Evolutionary conservation across 1,284 basidiomycete genomes (phyloP).

Genomic region (Trichosporon coremiiforme): DNA sequence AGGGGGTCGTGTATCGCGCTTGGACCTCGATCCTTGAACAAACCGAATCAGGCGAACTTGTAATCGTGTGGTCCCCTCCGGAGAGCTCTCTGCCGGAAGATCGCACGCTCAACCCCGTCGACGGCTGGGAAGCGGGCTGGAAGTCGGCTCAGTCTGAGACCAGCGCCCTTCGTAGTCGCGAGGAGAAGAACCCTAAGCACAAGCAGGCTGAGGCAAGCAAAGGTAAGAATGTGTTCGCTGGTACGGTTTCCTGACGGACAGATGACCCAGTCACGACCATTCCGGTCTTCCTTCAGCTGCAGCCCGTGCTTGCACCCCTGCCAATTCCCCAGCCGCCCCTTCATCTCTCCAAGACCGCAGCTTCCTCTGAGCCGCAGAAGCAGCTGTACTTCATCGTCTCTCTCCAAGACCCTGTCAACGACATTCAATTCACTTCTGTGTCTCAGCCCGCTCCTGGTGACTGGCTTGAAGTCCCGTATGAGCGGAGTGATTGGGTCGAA

Average conservation of each 20-base stretch:
- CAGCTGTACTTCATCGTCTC: constrained; percentile 84
- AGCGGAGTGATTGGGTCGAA: constrained; percentile 88
- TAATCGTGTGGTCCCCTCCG: constrained; percentile 75
- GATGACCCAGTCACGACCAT: constrained; percentile 77
- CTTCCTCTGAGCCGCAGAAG: constrained; percentile 43
- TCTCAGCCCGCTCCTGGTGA: constrained; percentile 76
- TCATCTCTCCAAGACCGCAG: constrained; percentile 29
- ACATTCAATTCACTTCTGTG: constrained; percentile 71
- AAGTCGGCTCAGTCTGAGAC: constrained; percentile 67
- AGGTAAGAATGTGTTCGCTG: too few relatives aligned
- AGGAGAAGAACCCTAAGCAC: constrained; percentile 45
- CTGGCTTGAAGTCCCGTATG: constrained; percentile 86
- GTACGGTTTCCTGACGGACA: constrained; percentile 18
- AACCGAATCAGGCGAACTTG: constrained; percentile 86
- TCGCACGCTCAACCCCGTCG: constrained; percentile 70
- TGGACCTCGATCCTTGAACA: constrained; percentile 79
- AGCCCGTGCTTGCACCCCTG: constrained; percentile 73
- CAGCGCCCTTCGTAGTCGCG: constrained; percentile 39
- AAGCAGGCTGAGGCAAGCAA: too few relatives aligned
- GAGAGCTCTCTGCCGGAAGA: constrained; percentile 60
- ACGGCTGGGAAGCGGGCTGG: constrained; percentile 80
- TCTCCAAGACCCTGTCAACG: constrained; percentile 77
- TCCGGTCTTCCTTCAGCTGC: constrained; percentile 89
- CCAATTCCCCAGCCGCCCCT: constrained; percentile 56
- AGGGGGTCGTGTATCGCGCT: constrained; percentile 87